phyloP scores from a whole-genome alignment of 2,329 filamentous ascomycete genomes.

The Westerdykella ornata region DNA sequence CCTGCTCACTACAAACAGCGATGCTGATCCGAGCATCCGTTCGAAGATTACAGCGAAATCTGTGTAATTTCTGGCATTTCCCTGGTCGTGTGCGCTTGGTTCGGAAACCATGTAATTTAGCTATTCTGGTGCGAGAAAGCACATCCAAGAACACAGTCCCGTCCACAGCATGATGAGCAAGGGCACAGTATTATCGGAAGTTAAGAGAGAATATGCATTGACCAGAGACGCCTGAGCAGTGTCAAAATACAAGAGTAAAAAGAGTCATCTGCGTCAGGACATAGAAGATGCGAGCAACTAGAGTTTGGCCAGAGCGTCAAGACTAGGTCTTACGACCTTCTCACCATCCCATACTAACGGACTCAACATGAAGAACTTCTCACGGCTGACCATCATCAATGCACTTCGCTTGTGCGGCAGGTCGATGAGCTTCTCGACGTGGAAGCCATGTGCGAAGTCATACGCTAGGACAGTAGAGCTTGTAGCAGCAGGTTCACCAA shows the following conservation, averaged over 20 bases:
- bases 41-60: no score
- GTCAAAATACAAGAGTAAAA: not conserved
- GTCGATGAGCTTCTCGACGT: constrained; percentile 65
- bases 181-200: no score
- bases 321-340: constrained; percentile 29
- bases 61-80: no score
- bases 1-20: no score
- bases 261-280: not conserved
- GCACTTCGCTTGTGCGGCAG: constrained; percentile 65
- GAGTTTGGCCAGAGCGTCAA: constrained; percentile 27
- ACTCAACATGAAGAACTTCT: constrained; percentile 64
- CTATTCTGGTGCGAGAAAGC: no score
- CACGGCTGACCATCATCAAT: constrained; percentile 57
- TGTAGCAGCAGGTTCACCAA: constrained; percentile 66
- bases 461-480: constrained; percentile 66
- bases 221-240: no score
- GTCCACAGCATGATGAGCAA: no score
- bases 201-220: no score
- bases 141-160: no score
- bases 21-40: no score
- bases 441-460: constrained; percentile 67
- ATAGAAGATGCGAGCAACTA: not conserved
- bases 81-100: no score
- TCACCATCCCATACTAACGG: constrained; percentile 44
- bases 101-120: no score